Base-by-base conservation (phyloP, 805 yeast species). In the Ogataea paraovalis region DNA sequence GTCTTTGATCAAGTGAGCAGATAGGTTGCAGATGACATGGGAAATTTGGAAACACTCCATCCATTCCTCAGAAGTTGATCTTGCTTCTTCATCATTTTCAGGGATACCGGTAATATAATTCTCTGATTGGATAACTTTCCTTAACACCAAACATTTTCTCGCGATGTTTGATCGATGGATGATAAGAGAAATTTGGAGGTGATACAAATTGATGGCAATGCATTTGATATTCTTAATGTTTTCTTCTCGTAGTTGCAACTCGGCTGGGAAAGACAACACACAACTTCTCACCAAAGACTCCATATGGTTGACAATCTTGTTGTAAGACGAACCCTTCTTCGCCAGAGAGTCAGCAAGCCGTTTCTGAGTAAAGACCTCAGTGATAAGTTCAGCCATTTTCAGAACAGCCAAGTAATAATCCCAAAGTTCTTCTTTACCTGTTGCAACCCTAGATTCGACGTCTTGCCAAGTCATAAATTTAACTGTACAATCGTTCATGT, bases 321-420 rank as follows among this genome's bases (percentile, higher is more conserved):
- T 16, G 21, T 19, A 47, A 10, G 32, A 16, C 8, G 34, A 20
- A 2, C 46, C 50, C 34, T 40, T 21, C 4, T 13, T 6, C 4
- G 38, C 37, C 19, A 43, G 21, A n/a, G 25, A 30, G 22, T 34
- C 27, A 3, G 44, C 32, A 2, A 28, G 7, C 16, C 25, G 16
- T 23, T 43, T 43, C 18, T 47, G 46, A 19, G 33, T 39, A 7
- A 30, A 8, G 4, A 47, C 25, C 22, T 47, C 50, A 21, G 33
- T 36, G 5, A 47, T 28, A 20, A 47, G 16, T 39, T 47, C 41
- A 21, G 37, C 34, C 23, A 33, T 33, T 16, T 36, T 43, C 12
- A 47, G 25, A 16, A 43, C 19, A 9, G 37, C 18, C 3, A 36
- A 19, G n/a, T 20, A 47, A 27, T 47, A 47, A n/a, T 19, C 28